Evolutionary conservation across 371 early-diverging fungal species (phyloP).

Genomic region (Lichtheimia corymbifera): DNA sequence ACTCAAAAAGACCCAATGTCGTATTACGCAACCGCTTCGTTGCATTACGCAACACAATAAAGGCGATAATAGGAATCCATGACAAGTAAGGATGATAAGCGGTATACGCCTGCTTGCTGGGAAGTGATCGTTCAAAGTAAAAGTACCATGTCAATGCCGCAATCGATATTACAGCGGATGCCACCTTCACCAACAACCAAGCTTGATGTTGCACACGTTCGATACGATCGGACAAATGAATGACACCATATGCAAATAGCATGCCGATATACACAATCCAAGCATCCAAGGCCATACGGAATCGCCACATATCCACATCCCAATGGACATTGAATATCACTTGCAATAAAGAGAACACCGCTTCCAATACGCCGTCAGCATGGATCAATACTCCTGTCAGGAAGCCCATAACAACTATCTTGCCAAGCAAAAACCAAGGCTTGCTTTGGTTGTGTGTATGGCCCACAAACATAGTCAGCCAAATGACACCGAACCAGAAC

Average conservation of each 20-base stretch:
- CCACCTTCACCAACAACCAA: slow-evolving; percentile 36
- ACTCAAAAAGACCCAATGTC: slow-evolving; percentile 53
- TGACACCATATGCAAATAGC: slow-evolving; percentile 47
- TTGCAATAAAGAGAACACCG: slow-evolving; percentile 38
- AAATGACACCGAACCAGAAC: slow-evolving; percentile 74
- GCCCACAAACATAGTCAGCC: slow-evolving; percentile 62
- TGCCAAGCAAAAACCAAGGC: slow-evolving; percentile 45
- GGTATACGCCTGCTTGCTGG: slow-evolving; percentile 58
- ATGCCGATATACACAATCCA: slow-evolving; percentile 67
- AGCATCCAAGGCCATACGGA: slow-evolving; percentile 62
- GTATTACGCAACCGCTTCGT: slow-evolving; percentile 51
- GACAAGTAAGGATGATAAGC: slow-evolving; percentile 65
- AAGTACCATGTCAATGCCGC: slow-evolving; percentile 50
- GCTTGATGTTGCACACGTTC: slow-evolving; percentile 33
- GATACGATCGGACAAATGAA: slow-evolving; percentile 47
- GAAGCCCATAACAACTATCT: slow-evolving; percentile 43
- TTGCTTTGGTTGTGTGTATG: slow-evolving; percentile 44
- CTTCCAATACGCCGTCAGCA: slow-evolving; percentile 43
- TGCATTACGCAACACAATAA: slow-evolving; percentile 70
- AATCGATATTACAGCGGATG: slow-evolving; percentile 30
- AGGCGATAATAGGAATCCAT: slow-evolving; percentile 62
- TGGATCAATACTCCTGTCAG: slow-evolving; percentile 45
- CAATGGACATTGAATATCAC: slow-evolving; percentile 53
- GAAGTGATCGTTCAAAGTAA: slow-evolving; percentile 47
- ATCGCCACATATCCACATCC: slow-evolving; percentile 66